Conservation (phyloP, 805 yeast genomes). For the Lipomyces spencermartinsiae region DNA sequence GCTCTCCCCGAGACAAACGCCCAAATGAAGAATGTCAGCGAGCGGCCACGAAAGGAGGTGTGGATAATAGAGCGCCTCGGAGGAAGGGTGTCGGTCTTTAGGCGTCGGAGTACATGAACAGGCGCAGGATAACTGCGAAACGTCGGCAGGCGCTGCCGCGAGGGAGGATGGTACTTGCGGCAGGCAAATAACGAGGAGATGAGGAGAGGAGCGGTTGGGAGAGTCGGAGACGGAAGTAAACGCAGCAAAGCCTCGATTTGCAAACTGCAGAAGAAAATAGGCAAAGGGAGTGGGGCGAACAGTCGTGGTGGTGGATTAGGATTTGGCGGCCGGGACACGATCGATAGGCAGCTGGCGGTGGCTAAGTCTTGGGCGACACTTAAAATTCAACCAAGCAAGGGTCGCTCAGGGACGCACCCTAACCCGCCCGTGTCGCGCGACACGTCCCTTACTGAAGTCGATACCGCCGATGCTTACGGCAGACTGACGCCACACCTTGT, state of each 20-base stretch:
- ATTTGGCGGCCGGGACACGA: constrained; percentile 8
- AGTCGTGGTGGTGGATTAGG: not conserved
- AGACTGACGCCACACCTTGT: not conserved
- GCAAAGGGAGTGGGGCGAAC: not conserved
- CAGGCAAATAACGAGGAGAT: not conserved
- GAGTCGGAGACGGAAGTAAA: not conserved
- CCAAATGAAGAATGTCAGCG: not conserved
- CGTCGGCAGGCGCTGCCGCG: not conserved
- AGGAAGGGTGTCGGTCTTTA: not conserved
- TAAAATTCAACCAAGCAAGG: not conserved
- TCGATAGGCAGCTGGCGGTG: constrained; percentile 8
- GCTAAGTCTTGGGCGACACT: not conserved
- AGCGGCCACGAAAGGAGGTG: not conserved
- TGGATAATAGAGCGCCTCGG: not conserved
- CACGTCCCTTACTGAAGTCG: not conserved
- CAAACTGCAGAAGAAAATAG: not conserved
- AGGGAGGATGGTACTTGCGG: not conserved
- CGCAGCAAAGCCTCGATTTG: not conserved
- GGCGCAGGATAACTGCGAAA: not conserved
- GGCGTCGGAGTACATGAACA: not conserved
- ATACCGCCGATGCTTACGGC: not conserved
- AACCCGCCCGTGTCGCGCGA: not conserved
- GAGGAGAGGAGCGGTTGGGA: not conserved
- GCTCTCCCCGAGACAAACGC: constrained; percentile 1
- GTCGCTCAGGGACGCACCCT: not conserved